These are phyloP conservation scores for Retiboletus flavoniger DNA, from an alignment of 1,284 basidiomycete species.

Conservation along the genomic window DNA sequence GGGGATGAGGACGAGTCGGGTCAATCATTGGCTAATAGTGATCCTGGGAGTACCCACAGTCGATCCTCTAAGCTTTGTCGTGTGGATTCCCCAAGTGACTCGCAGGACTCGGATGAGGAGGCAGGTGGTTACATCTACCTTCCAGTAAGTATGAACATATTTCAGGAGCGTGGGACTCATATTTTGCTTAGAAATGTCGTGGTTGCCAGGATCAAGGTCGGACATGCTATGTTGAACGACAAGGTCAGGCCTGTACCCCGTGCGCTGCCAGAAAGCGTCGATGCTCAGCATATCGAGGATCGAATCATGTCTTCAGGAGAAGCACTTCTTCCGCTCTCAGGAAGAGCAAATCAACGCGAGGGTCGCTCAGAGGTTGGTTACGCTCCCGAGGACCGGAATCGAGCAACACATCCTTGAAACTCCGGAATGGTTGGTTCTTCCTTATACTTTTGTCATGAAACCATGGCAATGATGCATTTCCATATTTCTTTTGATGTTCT, in stretches of 20 bases:
- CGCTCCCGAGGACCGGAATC: no score
- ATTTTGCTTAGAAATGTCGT: not conserved
- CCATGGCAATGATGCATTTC: no score
- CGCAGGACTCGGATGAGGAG: not conserved
- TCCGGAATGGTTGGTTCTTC: not conserved
- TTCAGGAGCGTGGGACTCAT: not conserved
- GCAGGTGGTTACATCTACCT: not conserved
- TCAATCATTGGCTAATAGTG: not conserved
- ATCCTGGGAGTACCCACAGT: no score
- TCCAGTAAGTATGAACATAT: not conserved
- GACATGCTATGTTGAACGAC: not conserved
- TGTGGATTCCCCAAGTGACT: not conserved
- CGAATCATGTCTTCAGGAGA: not conserved
- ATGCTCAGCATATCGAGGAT: constrained; percentile 1
- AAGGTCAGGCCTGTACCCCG: not conserved
- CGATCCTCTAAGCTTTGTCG: not conserved
- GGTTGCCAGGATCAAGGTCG: not conserved
- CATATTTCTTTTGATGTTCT: not conserved
- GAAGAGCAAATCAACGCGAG: not conserved
- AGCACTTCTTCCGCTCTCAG: not conserved
- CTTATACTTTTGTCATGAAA: no score
- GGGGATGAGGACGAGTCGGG: not conserved
- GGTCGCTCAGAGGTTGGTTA: not conserved
- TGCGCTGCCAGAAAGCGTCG: not conserved
- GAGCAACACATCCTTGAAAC: not conserved